These are phyloP conservation scores for Saccharum hybrid DNA, from an alignment of 202 grass and related monocot species.

Conservation along the genomic window DNA sequence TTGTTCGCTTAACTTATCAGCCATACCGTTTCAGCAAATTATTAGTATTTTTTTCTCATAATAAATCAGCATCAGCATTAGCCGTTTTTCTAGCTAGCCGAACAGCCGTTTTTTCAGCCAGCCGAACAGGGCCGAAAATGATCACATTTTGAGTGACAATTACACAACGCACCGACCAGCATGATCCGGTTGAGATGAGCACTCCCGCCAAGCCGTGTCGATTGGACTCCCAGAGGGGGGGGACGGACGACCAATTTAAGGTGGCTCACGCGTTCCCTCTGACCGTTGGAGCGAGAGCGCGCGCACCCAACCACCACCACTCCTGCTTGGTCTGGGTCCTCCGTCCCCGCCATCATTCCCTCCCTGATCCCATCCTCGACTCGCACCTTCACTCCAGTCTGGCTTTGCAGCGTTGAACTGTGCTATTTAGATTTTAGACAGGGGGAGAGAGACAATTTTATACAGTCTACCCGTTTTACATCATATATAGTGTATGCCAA, in stretches of 20 bases:
- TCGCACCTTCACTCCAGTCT: background rate
- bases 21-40: no score
- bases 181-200: background rate
- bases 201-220: background rate
- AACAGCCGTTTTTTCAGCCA: no score
- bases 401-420: background rate
- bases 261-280: slow-evolving; percentile 41
- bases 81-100: no score
- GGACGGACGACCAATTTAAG: slow-evolving; percentile 10
- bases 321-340: background rate
- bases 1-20: background rate
- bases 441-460: no score
- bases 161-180: background rate
- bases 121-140: background rate
- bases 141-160: background rate
- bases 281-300: slow-evolving; percentile 18
- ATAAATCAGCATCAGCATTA: no score
- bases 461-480: no score
- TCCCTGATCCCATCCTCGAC: background rate
- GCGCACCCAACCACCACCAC: slow-evolving; percentile 7
- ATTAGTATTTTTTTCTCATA: no score
- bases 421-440: background rate
- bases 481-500: background rate
- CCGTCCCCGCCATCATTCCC: background rate
- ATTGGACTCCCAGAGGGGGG: background rate